These are phyloP conservation scores for Chlamydomonas incerta DNA, from an alignment of 139 green algal genomes.

Conservation along the genomic window DNA sequence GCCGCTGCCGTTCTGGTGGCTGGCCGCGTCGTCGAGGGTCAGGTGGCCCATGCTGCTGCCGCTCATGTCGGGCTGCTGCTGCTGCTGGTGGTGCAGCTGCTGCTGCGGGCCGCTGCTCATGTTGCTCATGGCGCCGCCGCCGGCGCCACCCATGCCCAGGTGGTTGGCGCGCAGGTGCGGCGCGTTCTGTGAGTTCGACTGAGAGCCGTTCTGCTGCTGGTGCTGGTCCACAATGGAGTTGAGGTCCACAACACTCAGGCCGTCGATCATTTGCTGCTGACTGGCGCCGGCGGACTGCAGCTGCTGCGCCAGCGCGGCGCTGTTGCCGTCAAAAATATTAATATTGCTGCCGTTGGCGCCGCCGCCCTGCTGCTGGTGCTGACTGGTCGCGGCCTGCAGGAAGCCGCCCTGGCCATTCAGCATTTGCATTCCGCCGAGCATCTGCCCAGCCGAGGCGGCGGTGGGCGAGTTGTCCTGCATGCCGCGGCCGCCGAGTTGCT, in stretches of 20 bases:
- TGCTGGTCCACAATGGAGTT: background rate
- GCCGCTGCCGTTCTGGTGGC: background rate
- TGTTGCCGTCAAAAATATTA: background rate
- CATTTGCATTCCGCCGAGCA: background rate
- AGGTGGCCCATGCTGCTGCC: background rate
- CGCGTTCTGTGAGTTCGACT: background rate
- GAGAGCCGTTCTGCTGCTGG: background rate
- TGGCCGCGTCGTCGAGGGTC: background rate
- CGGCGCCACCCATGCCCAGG: background rate
- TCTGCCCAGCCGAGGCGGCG: no score
- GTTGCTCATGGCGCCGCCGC: background rate
- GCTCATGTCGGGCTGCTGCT: background rate
- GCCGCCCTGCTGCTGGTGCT: background rate
- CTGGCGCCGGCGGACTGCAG: background rate
- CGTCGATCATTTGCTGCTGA: background rate
- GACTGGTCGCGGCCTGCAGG: background rate
- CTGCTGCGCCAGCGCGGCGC: background rate
- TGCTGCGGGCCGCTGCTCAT: background rate
- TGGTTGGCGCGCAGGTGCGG: background rate
- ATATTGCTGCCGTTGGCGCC: no score
- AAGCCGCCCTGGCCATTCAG: no score
- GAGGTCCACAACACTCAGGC: slow-evolving; percentile 26
- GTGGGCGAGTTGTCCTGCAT: no score
- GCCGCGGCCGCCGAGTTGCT: no score
- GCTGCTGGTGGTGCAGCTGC: background rate